Percentiles rank a stretch among this genome's conserved stretches.
Evolutionary conservation across 768 basidiomycete genomes (phyloP).

Genomic region (Amanita exitialis): DNA sequence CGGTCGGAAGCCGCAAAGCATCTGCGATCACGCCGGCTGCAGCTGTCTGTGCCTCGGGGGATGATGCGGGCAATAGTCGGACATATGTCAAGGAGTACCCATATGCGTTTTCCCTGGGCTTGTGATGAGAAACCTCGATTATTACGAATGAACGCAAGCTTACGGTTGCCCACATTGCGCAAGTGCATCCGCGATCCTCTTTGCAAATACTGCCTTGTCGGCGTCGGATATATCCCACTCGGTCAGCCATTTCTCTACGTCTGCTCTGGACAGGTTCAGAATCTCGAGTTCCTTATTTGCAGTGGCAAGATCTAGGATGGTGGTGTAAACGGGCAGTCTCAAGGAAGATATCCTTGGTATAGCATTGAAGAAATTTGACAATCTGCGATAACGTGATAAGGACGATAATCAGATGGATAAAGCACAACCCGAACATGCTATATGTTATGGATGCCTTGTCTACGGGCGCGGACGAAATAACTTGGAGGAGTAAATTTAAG

Average conservation of each 20-base stretch:
- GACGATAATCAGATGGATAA: slow-evolving; percentile 5
- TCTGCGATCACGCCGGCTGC: slow-evolving; percentile 53
- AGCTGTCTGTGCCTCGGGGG: slow-evolving; percentile 38
- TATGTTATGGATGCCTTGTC: slow-evolving; percentile 56
- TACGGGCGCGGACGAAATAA: slow-evolving; percentile 44
- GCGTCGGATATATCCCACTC: slow-evolving; percentile 59
- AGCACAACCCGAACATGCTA: slow-evolving; percentile 47
- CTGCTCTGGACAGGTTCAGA: slow-evolving; percentile 46
- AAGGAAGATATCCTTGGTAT: slow-evolving; percentile 56
- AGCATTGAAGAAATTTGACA: slow-evolving; percentile 78
- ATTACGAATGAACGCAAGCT: slow-evolving; percentile 13
- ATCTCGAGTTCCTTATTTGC: slow-evolving; percentile 51
- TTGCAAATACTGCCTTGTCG: slow-evolving; percentile 58
- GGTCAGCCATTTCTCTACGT: slow-evolving; percentile 68
- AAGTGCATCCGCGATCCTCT: slow-evolving; percentile 50
- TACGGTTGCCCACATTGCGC: slow-evolving; percentile 50
- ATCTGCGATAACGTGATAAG: slow-evolving; percentile 27
- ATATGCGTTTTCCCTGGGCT: slow-evolving; percentile 45
- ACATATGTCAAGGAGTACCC: slow-evolving; percentile 56
- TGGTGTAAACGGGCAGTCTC: slow-evolving; percentile 41
- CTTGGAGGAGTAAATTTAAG: slow-evolving; percentile 37
- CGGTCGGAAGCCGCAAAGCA: slow-evolving; percentile 51
- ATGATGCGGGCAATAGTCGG: slow-evolving; percentile 46
- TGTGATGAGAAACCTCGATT: slow-evolving; percentile 3
- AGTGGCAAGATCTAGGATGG: slow-evolving; percentile 50